These are phyloP conservation scores for Artemisia annua DNA, from an alignment of 129 eudicot species.

Conservation along the genomic window DNA sequence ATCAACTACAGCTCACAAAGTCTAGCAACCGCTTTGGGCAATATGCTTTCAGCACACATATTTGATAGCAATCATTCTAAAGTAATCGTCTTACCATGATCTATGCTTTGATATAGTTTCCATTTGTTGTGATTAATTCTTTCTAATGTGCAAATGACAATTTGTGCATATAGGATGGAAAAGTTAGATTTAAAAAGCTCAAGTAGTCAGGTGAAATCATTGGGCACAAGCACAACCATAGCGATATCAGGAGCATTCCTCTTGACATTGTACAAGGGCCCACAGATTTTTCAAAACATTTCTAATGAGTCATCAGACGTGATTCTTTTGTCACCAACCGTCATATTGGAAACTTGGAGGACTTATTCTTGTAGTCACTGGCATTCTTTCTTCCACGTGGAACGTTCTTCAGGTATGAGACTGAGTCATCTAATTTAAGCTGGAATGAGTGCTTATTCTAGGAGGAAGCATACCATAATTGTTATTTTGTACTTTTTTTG, in stretches of 20 bases:
- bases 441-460: neutral
- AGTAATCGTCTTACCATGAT: neutral
- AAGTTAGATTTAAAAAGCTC: neutral
- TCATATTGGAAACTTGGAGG: conserved; percentile 8
- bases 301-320: neutral
- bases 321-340: neutral
- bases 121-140: neutral
- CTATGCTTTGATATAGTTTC: neutral
- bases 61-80: neutral
- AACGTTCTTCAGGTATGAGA: neutral
- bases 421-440: neutral
- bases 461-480: neutral
- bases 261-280: neutral
- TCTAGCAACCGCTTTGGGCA: conserved; percentile 8
- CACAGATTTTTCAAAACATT: neutral
- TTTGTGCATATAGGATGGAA: neutral
- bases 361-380: neutral
- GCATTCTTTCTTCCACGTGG: neutral
- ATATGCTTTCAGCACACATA: neutral
- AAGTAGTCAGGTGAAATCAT: neutral
- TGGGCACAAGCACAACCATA: neutral
- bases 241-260: neutral
- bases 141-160: no score
- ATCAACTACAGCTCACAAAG: conserved; percentile 4
- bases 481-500: neutral